phyloP scores from a whole-genome alignment of 768 basidiomycete species.

The Macrocybe gigantea region DNA sequence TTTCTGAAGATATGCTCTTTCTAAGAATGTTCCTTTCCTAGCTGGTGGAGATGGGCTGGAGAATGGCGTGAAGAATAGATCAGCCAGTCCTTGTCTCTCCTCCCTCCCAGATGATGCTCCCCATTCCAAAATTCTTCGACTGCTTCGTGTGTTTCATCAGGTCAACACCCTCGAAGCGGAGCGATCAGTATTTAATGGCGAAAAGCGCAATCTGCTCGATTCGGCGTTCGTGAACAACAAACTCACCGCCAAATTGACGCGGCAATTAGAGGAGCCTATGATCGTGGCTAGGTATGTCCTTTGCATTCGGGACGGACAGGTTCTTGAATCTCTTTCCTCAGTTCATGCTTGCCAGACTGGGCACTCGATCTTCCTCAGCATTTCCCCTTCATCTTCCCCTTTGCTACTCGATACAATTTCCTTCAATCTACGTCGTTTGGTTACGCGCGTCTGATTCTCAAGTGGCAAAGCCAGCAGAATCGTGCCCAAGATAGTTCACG shows the following conservation, averaged over 20 bases:
- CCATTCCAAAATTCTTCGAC: conserved; percentile 84
- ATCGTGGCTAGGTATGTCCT: conserved; percentile 85
- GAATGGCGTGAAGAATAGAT: conserved; percentile 43
- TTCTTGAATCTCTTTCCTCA: conserved; percentile 22
- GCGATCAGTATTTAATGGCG: conserved; percentile 41
- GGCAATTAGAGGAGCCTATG: conserved; percentile 97
- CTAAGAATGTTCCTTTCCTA: conserved; percentile 7
- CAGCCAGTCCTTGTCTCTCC: conserved; percentile 62
- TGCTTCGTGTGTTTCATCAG: conserved; percentile 83
- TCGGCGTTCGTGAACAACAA: conserved; percentile 96
- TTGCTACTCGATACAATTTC: conserved; percentile 96
- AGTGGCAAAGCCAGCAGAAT: conserved; percentile 87
- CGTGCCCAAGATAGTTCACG: conserved; percentile 75
- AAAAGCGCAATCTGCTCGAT: conserved; percentile 62
- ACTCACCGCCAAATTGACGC: conserved; percentile 92
- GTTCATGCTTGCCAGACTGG: conserved; percentile 97
- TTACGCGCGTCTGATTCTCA: conserved; percentile 90
- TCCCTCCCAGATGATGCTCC: conserved; percentile 82
- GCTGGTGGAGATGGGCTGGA: conserved; percentile 38
- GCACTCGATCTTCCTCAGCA: conserved; percentile 91
- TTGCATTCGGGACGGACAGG: not conserved
- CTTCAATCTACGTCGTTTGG: conserved; percentile 97
- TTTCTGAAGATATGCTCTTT: not conserved
- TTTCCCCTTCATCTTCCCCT: conserved; percentile 98
- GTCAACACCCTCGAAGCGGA: conserved; percentile 73